phyloP scores from a whole-genome alignment of 495 filamentous ascomycete species.

The Penicillium riverlandense region DNA sequence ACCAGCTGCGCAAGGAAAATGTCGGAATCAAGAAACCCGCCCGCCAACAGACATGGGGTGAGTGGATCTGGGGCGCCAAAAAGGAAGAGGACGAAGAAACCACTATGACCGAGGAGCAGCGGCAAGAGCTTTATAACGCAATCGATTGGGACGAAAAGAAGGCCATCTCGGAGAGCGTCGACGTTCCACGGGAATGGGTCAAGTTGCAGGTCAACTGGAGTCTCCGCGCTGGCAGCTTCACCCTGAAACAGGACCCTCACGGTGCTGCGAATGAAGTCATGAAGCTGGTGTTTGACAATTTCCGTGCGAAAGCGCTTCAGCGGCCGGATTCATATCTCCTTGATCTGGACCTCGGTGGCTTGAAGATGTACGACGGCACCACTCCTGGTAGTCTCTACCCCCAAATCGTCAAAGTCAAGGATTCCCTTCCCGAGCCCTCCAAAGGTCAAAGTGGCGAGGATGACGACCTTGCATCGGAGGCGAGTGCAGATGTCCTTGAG shows the following conservation, averaged over 20 bases:
- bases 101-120: slow-evolving; percentile 87
- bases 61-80: slow-evolving; percentile 83
- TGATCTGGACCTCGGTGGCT: slow-evolving; percentile 81
- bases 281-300: slow-evolving; percentile 86
- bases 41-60: slow-evolving; percentile 68
- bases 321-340: slow-evolving; percentile 83
- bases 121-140: slow-evolving; percentile 91
- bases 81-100: slow-evolving; percentile 61
- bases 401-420: slow-evolving; percentile 92
- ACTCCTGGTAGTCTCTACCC: slow-evolving; percentile 83
- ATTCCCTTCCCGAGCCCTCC: slow-evolving; percentile 52
- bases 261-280: slow-evolving; percentile 70
- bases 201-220: slow-evolving; percentile 88
- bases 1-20: slow-evolving; percentile 91
- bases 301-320: slow-evolving; percentile 79
- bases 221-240: slow-evolving; percentile 88
- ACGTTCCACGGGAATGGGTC: slow-evolving; percentile 80
- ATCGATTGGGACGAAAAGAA: slow-evolving; percentile 99
- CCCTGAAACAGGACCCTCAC: slow-evolving; percentile 81
- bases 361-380: slow-evolving; percentile 93
- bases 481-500: slow-evolving; percentile 43
- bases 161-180: slow-evolving; percentile 74
- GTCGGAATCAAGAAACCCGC: slow-evolving; percentile 65
- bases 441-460: slow-evolving; percentile 45
- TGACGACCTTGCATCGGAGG: slow-evolving; percentile 52